phyloP scores from a whole-genome alignment of 2,329 filamentous ascomycete genomes.

The Aspergillus sp. region DNA sequence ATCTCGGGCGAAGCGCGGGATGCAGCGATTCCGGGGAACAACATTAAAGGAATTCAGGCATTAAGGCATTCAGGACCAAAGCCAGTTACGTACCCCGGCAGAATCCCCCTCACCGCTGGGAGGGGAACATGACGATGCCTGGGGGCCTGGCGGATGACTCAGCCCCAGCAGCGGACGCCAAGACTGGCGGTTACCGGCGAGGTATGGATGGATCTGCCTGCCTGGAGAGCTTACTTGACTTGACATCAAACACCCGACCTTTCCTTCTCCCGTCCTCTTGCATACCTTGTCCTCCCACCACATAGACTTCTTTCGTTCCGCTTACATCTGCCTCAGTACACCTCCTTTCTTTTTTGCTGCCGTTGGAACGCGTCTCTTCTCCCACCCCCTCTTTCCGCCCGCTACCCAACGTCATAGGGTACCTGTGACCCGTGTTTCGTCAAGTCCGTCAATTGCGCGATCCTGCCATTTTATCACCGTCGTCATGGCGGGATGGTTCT shows the following conservation, averaged over 20 bases:
- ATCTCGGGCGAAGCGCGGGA: neutral
- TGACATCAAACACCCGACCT: neutral
- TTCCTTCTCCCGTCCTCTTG: neutral
- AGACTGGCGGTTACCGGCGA: neutral
- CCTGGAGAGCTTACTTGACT: neutral
- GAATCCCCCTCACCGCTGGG: neutral
- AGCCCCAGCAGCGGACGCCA: neutral
- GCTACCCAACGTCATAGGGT: slow-evolving; percentile 22
- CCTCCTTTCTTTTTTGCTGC: neutral
- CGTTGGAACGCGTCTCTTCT: neutral
- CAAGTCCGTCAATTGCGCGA: slow-evolving; percentile 6
- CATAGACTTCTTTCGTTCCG: neutral
- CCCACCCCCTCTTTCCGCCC: neutral
- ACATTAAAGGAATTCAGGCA: too few species aligned
- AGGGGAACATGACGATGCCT: neutral
- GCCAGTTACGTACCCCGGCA: neutral
- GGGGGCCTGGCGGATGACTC: neutral
- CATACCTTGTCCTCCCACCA: neutral
- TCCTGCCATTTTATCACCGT: slow-evolving; percentile 27
- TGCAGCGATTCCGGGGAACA: neutral
- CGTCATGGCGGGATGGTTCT: slow-evolving; percentile 96
- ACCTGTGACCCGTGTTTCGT: neutral
- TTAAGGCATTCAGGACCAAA: neutral
- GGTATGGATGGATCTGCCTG: neutral
- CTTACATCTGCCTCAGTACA: neutral